Conservation (phyloP, 1,284 basidiomycete genomes). For the Sporisorium scitamineum region DNA sequence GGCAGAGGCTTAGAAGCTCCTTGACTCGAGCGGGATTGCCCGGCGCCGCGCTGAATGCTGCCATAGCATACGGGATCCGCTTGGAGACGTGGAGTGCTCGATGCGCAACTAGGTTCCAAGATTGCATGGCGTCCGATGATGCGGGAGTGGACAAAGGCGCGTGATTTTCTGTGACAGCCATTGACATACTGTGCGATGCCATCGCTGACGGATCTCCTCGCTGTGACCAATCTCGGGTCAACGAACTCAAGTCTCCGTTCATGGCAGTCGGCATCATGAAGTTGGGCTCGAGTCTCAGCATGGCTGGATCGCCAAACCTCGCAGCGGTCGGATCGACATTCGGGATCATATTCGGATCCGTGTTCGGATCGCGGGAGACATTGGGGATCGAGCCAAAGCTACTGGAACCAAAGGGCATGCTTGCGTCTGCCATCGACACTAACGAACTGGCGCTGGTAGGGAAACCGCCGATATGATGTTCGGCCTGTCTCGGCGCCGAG, state of each 20-base stretch:
- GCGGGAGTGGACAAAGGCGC: background rate
- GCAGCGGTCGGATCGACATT: conserved; percentile 1
- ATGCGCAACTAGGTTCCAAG: conserved; percentile 24
- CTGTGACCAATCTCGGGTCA: conserved; percentile 21
- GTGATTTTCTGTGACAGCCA: background rate
- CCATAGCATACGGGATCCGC: conserved; percentile 23
- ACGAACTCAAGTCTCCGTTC: conserved; percentile 2
- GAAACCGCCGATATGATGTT: background rate
- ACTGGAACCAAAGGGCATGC: conserved; percentile 8
- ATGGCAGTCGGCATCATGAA: conserved; percentile 21
- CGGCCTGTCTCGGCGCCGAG: conserved; percentile 3
- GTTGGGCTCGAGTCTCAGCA: conserved; percentile 25
- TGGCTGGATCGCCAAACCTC: conserved; percentile 11
- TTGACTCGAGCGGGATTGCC: conserved; percentile 37
- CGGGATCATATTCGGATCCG: conserved; percentile 3
- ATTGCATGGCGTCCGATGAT: conserved; percentile 1
- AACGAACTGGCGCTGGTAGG: background rate
- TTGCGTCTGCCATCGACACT: background rate
- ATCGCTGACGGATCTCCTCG: conserved; percentile 2
- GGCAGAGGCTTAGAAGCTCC: conserved; percentile 30
- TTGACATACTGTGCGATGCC: background rate
- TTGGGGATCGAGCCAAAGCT: conserved; percentile 9
- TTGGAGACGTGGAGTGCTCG: conserved; percentile 29
- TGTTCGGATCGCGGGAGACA: conserved; percentile 11
- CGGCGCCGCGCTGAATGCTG: conserved; percentile 19